Base-by-base conservation (phyloP, 495 filamentous ascomycete genomes). In the Aspergillus bridgeri region DNA sequence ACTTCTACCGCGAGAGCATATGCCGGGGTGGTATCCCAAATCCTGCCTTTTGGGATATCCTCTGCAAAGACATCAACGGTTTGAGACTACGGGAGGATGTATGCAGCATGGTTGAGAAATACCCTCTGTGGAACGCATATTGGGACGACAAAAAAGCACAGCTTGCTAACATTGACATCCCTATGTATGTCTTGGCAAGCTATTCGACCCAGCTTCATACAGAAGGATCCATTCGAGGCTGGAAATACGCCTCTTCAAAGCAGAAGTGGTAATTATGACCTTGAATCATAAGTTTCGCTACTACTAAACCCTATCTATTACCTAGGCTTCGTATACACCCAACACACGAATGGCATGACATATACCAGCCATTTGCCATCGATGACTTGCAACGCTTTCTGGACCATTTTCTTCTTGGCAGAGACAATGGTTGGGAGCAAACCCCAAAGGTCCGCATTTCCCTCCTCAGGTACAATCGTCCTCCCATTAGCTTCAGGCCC, bases 401-500 rank as follows among this genome's bases (percentile, higher is more conserved):
- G 42, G 72, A 73, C 45, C 51, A 47, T 22, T 75, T 66, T 52
- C 56, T 71, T 5, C 64, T 67, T n/a, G 67, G 66, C 2, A 59
- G 65, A 15, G 22, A 69, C 0, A 75, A 72, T 44, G 70, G 51
- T 22, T 77, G 71, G 71, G 70, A 72, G 33, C 25, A 52, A 11
- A 74, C 72, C 6, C 69, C 71, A 3, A 51, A 56, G 17, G 69
- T 73, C 3, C 71, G 69, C 2, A 48, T 65, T 7, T 53, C 62
- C 5, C 42, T 67, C 4, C 58, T 69, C 17, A 44, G 54, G 23
- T 65, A 60, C 44, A 58, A 62, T 33, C 15, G 33, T 0, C 23
- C 54, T 15, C 55, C 55, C 0, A 51, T 57, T 27, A 51, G 46
- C 20, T 51, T 51, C 19, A 46, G 46, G 21, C 48, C 60, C 3